Conservation (phyloP, 768 basidiomycete genomes). For the Asterophora parasitica region DNA sequence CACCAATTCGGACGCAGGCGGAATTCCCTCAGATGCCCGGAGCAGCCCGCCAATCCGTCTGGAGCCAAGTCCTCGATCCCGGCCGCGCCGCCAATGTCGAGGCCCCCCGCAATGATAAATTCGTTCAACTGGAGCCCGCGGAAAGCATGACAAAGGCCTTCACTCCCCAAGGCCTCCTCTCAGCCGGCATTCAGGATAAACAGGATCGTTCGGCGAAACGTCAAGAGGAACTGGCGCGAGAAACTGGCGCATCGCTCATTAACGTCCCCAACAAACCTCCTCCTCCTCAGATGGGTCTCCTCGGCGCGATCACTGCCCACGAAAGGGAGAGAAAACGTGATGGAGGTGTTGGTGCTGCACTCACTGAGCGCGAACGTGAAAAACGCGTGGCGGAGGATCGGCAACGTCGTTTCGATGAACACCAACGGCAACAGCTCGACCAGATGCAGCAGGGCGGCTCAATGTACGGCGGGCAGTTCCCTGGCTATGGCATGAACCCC, state of each 20-base stretch:
- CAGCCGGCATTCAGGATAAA: slow-evolving; percentile 92
- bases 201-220: slow-evolving; percentile 93
- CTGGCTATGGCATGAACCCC: slow-evolving; percentile 58
- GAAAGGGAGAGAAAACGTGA: slow-evolving; percentile 93
- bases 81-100: slow-evolving; percentile 43
- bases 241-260: slow-evolving; percentile 86
- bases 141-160: slow-evolving; percentile 90
- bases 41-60: slow-evolving; percentile 65
- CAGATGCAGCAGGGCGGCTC: slow-evolving; percentile 80
- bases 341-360: slow-evolving; percentile 88
- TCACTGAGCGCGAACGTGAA: slow-evolving; percentile 95
- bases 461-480: slow-evolving; percentile 57
- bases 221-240: slow-evolving; percentile 90
- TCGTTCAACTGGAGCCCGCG: slow-evolving; percentile 70
- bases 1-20: slow-evolving; percentile 49
- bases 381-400: slow-evolving; percentile 88
- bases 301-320: slow-evolving; percentile 94
- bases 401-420: slow-evolving; percentile 88
- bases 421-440: slow-evolving; percentile 85
- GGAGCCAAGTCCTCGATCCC: slow-evolving; percentile 86
- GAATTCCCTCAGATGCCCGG: slow-evolving; percentile 45
- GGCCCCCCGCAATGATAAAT: slow-evolving; percentile 47
- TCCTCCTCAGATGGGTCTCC: slow-evolving; percentile 89
- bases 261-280: slow-evolving; percentile 96
- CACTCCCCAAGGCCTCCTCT: slow-evolving; percentile 89